Evolutionary conservation across 2,329 filamentous ascomycete species (phyloP).

Genomic region (Coniochaeta sp.): DNA sequence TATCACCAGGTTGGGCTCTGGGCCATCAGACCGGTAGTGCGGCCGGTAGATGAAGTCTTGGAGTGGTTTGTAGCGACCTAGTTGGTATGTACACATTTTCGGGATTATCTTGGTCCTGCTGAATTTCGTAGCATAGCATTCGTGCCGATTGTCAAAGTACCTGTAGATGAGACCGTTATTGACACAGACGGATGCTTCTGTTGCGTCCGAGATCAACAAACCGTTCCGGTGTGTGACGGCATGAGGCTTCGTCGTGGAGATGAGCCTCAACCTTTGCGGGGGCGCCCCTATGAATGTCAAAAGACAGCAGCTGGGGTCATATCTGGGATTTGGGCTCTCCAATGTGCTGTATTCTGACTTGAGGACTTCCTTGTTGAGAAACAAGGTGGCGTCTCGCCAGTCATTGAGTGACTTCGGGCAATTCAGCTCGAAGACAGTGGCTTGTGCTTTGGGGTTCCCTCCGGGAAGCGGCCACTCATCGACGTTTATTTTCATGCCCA

Average conservation of each 20-base stretch:
- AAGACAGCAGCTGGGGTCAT: not conserved
- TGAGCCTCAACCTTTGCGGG: slow-evolving; percentile 11
- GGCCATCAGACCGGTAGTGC: slow-evolving; percentile 14
- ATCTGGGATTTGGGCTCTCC: not conserved
- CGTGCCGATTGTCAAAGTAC: slow-evolving; percentile 24
- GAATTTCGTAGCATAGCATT: slow-evolving; percentile 10
- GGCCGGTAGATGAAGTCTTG: slow-evolving; percentile 31
- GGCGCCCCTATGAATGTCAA: not conserved
- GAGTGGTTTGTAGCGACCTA: slow-evolving; percentile 23
- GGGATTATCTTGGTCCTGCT: slow-evolving; percentile 14
- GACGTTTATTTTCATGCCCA: slow-evolving; percentile 32
- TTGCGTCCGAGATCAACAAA: slow-evolving; percentile 15
- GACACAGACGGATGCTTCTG: slow-evolving; percentile 31
- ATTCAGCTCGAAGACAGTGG: slow-evolving; percentile 45
- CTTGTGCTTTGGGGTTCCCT: slow-evolving; percentile 22
- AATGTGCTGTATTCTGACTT: slow-evolving; percentile 7
- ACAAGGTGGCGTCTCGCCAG: slow-evolving; percentile 43
- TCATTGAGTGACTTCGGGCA: slow-evolving; percentile 29
- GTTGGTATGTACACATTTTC: slow-evolving; percentile 29
- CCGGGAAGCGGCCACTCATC: slow-evolving; percentile 51
- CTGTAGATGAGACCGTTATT: slow-evolving; percentile 34
- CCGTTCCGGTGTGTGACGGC: slow-evolving; percentile 23
- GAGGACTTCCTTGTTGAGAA: slow-evolving; percentile 32
- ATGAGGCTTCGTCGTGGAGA: slow-evolving; percentile 28
- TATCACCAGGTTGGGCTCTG: slow-evolving; percentile 42